Percentiles rank a stretch among this genome's conserved stretches.
Conservation (phyloP, 2,329 filamentous ascomycete genomes). For the Colletotrichum plurivorum region DNA sequence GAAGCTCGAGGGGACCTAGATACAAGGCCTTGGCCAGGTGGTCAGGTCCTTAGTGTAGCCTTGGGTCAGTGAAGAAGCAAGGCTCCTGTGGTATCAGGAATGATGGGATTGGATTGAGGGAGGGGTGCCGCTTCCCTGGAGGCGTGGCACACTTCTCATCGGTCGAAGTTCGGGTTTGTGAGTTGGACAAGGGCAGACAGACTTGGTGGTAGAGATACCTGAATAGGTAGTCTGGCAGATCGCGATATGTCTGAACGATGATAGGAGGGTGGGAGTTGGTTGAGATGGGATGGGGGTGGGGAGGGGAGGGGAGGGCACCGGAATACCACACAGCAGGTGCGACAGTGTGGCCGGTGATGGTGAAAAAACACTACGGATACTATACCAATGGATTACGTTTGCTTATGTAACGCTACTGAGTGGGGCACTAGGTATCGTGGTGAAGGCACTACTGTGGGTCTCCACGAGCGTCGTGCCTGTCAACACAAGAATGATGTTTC, state of each 20-base stretch:
- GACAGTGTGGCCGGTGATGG: background rate
- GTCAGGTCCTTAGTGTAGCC: background rate
- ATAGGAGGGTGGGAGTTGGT: constrained; percentile 22
- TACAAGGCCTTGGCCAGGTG: background rate
- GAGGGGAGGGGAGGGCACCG: background rate
- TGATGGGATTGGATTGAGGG: background rate
- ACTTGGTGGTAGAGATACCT: background rate
- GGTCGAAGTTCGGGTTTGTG: constrained; percentile 32
- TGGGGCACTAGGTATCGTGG: background rate
- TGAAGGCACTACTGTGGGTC: background rate
- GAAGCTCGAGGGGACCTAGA: background rate
- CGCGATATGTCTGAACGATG: constrained; percentile 26
- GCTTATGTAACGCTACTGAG: background rate
- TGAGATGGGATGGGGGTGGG: background rate
- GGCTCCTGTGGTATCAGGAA: background rate
- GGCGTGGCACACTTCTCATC: constrained; percentile 19
- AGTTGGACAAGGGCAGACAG: constrained; percentile 7
- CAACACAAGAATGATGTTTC: too few species aligned
- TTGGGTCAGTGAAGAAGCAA: background rate
- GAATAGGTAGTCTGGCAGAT: constrained; percentile 13
- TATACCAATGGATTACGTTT: background rate
- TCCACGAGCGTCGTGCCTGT: too few species aligned
- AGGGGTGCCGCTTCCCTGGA: constrained; percentile 15
- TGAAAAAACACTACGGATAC: too few species aligned
- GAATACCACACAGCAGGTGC: constrained; percentile 12